Evolutionary conservation across 805 yeast genomes (phyloP).

Genomic region (Yarrowia osloensis): DNA sequence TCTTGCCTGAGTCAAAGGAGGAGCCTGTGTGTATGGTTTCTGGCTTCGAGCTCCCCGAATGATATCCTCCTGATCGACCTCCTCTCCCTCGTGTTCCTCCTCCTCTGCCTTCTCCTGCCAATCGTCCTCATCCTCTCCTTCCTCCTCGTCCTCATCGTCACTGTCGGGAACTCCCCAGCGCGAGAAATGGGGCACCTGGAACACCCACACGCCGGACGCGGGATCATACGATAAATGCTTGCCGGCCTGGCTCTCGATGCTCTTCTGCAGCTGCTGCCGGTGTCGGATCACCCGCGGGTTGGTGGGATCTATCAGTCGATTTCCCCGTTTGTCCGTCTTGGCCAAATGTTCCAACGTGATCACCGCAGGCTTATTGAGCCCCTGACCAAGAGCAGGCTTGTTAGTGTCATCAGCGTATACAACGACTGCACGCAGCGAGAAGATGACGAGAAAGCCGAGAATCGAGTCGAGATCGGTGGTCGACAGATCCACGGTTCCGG

Average conservation of each 20-base stretch:
- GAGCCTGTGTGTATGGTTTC: background rate
- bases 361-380: conserved; percentile 71
- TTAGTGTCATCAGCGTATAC: conserved; percentile 67
- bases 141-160: conserved; percentile 53
- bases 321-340: conserved; percentile 61
- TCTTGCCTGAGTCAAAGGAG: too few species aligned
- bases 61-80: background rate
- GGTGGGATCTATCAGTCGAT: conserved; percentile 66
- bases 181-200: conserved; percentile 87
- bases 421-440: conserved; percentile 60
- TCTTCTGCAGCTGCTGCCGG: conserved; percentile 49
- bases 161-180: conserved; percentile 73
- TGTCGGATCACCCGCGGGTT: conserved; percentile 54
- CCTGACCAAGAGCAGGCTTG: conserved; percentile 68
- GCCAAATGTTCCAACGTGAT: conserved; percentile 74
- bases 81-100: background rate
- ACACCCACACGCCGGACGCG: conserved; percentile 71
- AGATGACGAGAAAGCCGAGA: conserved; percentile 63
- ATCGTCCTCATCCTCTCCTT: conserved; percentile 43
- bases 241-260: conserved; percentile 65
- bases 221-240: conserved; percentile 80
- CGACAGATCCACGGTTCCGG: conserved; percentile 76
- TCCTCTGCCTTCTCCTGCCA: background rate
- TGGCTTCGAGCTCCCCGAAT: background rate
- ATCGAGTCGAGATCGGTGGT: conserved; percentile 59